A percentile compares a stretch with the other conserved stretches of the same genome.
Conservation (phyloP, 2,329 filamentous ascomycete genomes). For the Colletotrichum tanaceti region DNA sequence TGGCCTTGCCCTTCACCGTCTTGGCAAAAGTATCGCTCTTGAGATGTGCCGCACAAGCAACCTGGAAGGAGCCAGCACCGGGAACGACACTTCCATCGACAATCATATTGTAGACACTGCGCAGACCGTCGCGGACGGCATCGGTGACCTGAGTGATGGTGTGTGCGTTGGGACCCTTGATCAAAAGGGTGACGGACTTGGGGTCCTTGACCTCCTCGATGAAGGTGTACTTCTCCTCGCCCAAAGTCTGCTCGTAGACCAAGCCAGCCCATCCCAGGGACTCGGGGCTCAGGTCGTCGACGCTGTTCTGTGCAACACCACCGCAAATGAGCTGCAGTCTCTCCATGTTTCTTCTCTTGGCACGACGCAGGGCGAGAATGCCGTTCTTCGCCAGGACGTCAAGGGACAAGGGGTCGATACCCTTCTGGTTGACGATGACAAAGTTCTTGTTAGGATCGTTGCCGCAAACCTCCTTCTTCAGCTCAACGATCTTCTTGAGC, state of each 20-base stretch:
- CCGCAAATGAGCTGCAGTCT: conserved; percentile 94
- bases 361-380: conserved; percentile 91
- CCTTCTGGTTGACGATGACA: conserved; percentile 99
- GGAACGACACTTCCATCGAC: conserved; percentile 97
- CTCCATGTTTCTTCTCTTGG: conserved; percentile 99
- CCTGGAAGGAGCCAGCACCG: conserved; percentile 94
- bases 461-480: conserved; percentile 98
- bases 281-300: conserved; percentile 89
- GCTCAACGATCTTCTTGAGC: conserved; percentile 94
- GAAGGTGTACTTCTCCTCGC: conserved; percentile 99
- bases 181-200: conserved; percentile 96
- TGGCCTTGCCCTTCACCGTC: conserved; percentile 96
- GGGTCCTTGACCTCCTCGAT: conserved; percentile 98
- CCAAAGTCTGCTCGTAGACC: conserved; percentile 96
- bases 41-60: conserved; percentile 89
- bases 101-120: conserved; percentile 99
- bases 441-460: conserved; percentile 94
- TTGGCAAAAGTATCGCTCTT: conserved; percentile 88
- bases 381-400: conserved; percentile 98
- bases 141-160: conserved; percentile 98
- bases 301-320: conserved; percentile 92
- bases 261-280: conserved; percentile 94
- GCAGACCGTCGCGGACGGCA: conserved; percentile 91
- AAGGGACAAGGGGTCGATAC: conserved; percentile 94
- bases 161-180: conserved; percentile 97